A percentile compares a stretch with the other conserved stretches of the same genome.
phyloP scores from a whole-genome alignment of 2,329 filamentous ascomycete species.

The Claviceps lovelessii region DNA sequence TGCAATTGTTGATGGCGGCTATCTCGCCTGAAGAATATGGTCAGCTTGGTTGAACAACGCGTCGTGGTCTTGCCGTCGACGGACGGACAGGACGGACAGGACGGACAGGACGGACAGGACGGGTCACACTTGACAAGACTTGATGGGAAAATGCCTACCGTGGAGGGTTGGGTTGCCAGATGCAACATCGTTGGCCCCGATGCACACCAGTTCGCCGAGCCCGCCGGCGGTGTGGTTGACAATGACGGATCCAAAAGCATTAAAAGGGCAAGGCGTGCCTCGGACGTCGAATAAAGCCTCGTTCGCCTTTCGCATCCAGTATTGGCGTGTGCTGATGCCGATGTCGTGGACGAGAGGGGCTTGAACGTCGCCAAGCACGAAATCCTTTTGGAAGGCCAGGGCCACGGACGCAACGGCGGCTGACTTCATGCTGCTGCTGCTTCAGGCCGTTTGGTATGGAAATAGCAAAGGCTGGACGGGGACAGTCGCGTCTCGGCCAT shows the following conservation, averaged over 20 bases:
- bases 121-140: no score
- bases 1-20: constrained; percentile 39
- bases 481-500: not conserved
- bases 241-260: no score
- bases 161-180: constrained; percentile 40
- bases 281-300: constrained; percentile 27
- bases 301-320: constrained; percentile 40
- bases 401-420: not conserved
- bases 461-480: not conserved
- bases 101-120: no score
- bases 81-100: not conserved
- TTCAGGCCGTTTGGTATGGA: not conserved
- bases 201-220: no score
- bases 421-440: not conserved
- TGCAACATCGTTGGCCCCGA: constrained; percentile 31
- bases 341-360: constrained; percentile 11
- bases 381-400: not conserved
- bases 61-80: not conserved
- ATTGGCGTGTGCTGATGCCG: constrained; percentile 23
- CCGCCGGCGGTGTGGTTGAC: no score
- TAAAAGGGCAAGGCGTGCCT: no score
- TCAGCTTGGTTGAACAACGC: not conserved
- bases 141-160: constrained; percentile 18
- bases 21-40: constrained; percentile 28
- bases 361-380: not conserved